Evolutionary conservation across 2,329 filamentous ascomycete species (phyloP).

Genomic region (Scedosporium minutisporum): DNA sequence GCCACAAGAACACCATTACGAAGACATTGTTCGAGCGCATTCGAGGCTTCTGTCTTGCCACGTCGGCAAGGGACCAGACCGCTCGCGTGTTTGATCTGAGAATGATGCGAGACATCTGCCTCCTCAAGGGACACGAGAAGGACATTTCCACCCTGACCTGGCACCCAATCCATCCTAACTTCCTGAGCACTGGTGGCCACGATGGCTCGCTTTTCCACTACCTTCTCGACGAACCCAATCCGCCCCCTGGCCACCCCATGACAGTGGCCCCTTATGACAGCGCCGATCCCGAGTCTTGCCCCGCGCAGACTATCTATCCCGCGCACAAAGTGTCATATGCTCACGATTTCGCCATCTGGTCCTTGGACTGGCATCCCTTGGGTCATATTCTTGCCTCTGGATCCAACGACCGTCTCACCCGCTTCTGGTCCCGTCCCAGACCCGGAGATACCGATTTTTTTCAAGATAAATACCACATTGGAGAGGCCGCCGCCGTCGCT

Average conservation of each 20-base stretch:
- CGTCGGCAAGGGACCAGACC: constrained; percentile 85
- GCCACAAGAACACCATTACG: constrained; percentile 94
- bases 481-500: constrained; percentile 83
- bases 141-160: constrained; percentile 87
- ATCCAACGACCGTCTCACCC: constrained; percentile 90
- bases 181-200: constrained; percentile 82
- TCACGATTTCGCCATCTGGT: constrained; percentile 95
- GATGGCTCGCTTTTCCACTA: constrained; percentile 90
- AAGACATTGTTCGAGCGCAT: constrained; percentile 85
- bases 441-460: constrained; percentile 79
- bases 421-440: constrained; percentile 88
- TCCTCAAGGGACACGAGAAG: constrained; percentile 91
- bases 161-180: constrained; percentile 84
- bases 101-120: constrained; percentile 96
- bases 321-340: constrained; percentile 80
- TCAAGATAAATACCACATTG: constrained; percentile 91
- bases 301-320: constrained; percentile 84
- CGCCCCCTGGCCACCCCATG: constrained; percentile 61
- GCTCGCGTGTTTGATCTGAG: constrained; percentile 89
- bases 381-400: constrained; percentile 93
- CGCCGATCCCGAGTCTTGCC: constrained; percentile 66
- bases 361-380: constrained; percentile 92
- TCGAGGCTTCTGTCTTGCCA: constrained; percentile 76
- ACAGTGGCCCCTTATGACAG: constrained; percentile 78
- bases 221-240: constrained; percentile 88